These are phyloP conservation scores for Ensete ventricosum DNA, from an alignment of 176 grass and related monocot species.

Conservation along the genomic window DNA sequence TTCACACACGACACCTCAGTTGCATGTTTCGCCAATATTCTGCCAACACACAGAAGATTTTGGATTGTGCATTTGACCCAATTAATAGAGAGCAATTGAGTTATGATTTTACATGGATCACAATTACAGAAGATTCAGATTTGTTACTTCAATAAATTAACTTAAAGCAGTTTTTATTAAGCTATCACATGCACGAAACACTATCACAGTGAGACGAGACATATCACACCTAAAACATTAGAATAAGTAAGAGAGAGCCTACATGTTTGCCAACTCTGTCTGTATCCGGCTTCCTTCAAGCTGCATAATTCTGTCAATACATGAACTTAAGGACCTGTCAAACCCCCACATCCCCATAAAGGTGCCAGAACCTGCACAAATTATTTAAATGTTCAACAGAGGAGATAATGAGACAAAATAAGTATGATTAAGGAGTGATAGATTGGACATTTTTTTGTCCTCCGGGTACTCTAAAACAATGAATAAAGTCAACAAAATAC, in stretches of 20 bases:
- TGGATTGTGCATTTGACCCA: neutral
- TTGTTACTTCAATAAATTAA: neutral
- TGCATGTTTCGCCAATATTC: constrained; percentile 58
- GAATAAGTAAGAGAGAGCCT: neutral
- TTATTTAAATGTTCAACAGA: constrained; percentile 12
- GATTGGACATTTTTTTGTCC: too few species aligned
- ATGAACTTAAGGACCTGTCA: constrained; percentile 19
- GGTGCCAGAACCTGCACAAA: constrained; percentile 16
- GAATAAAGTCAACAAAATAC: too few species aligned
- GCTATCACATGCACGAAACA: neutral
- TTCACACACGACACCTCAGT: constrained; percentile 30
- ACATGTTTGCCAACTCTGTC: constrained; percentile 35
- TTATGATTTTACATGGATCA: neutral
- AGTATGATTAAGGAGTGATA: too few species aligned
- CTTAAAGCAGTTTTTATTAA: neutral
- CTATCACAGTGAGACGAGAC: neutral
- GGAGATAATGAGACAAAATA: too few species aligned
- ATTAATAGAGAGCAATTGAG: neutral
- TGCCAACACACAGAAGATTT: constrained; percentile 6
- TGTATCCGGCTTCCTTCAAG: constrained; percentile 34
- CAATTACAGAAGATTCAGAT: neutral
- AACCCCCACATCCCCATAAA: constrained; percentile 22
- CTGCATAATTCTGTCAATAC: constrained; percentile 20
- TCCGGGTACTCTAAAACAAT: too few species aligned
- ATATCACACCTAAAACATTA: neutral